Percentiles rank a stretch among this genome's conserved stretches.
Conservation (phyloP, 805 yeast species). For the Wickerhamomyces alni region DNA sequence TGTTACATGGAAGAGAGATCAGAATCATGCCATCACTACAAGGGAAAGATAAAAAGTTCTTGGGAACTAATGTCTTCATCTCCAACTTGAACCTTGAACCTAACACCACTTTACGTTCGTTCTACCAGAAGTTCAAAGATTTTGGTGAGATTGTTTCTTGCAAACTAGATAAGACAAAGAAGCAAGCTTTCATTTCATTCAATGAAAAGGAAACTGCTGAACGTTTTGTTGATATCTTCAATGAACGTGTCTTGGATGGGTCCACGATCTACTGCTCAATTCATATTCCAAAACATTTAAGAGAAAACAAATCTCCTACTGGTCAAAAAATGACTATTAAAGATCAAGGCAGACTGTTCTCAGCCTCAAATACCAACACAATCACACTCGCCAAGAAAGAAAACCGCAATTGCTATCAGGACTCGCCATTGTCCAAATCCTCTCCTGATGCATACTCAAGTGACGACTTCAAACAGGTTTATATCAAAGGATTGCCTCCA, state of each 20-base stretch:
- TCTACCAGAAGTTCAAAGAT: constrained; percentile 43
- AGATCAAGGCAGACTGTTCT: too few relatives aligned
- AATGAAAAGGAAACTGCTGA: constrained; percentile 28
- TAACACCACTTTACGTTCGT: constrained; percentile 34
- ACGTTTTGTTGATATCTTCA: constrained; percentile 26
- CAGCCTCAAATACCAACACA: too few relatives aligned
- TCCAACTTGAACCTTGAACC: constrained; percentile 30
- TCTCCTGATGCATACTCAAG: neutral
- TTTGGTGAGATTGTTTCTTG: constrained; percentile 42
- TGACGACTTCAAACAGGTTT: constrained; percentile 27
- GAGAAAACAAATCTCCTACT: constrained; percentile 4
- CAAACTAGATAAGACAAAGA: constrained; percentile 30
- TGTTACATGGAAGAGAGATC: constrained; percentile 35
- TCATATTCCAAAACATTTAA: constrained; percentile 29
- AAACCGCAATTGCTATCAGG: too few relatives aligned
- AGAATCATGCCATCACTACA: constrained; percentile 52
- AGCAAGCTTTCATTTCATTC: constrained; percentile 36
- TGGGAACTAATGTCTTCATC: constrained; percentile 47
- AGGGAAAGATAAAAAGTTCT: constrained; percentile 30
- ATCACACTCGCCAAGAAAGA: too few relatives aligned
- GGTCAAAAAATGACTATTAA: neutral
- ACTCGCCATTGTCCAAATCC: neutral
- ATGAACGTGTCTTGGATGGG: constrained; percentile 26
- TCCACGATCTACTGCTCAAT: constrained; percentile 30
- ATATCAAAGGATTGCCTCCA: constrained; percentile 43